Evolutionary conservation across 441 rosid species (phyloP), one percentile per base, ranked within the genome.

Genomic region (Populus hybrid): DNA sequence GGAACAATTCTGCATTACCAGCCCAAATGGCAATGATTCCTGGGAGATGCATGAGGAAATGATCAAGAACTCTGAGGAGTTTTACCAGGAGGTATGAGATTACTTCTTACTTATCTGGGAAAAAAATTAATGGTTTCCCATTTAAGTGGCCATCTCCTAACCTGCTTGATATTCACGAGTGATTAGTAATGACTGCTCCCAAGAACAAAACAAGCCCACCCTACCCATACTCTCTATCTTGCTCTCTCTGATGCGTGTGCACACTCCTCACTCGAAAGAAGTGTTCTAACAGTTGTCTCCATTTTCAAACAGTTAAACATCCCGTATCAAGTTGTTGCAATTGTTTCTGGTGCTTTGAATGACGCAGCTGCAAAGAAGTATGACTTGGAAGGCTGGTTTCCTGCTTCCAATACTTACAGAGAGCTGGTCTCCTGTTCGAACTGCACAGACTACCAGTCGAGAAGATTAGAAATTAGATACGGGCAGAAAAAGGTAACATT

Each of bases 281-380:
- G 21, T 21, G 54, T 28, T 64, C 78, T 80, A 40, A 80, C 46
- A 24, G 46, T 80, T 70, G 57, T 16, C 57, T 16, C n/a, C 70
- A 26, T 72, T 61, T 18, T 68, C 42, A 59, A 59, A 72, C 97
- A 92, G 96, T 89, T 94, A 16, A 83, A 86, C 20, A 76, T 93
- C 32, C 97, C 98, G 11, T 90, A 90, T 83, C 97, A 74, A 79
- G 72, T 91, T 1, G 95, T 93, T 54, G 67, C 95, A 9, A 90
- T 94, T 3, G 98, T 90, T 36, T 93, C 97, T 42, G 97, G 97
- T 73, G 97, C 97, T 59, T 72, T 93, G 82, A 94, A 94, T 80
- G 98, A 93, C 74, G 93, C 98, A 34, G 97, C 97, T 59, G 97
- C 98, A 0, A 91, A 94, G 82, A 94, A 94, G 86, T 91, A 88